A percentile compares a stretch with the other conserved stretches of the same genome.
These are phyloP conservation scores for Aureobasidium leucospermi DNA, from an alignment of 2,329 filamentous ascomycete species.

Conservation along the genomic window DNA sequence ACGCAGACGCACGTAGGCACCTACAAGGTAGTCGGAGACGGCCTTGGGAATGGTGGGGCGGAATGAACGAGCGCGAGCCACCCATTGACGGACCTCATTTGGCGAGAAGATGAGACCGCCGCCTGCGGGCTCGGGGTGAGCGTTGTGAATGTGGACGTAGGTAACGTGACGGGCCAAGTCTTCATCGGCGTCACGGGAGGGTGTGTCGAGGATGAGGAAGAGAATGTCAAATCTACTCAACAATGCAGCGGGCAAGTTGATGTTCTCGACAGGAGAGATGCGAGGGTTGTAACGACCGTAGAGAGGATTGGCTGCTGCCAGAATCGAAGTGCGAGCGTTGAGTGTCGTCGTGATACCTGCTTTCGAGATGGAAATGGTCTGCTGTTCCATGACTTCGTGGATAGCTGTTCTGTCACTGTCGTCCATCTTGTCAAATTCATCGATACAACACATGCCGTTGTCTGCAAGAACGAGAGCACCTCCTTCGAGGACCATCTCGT, in stretches of 20 bases:
- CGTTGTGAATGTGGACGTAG: constrained; percentile 94
- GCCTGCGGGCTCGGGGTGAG: constrained; percentile 67
- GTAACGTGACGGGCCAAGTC: constrained; percentile 93
- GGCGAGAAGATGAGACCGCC: constrained; percentile 76
- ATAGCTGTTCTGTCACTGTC: constrained; percentile 66
- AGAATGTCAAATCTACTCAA: constrained; percentile 95
- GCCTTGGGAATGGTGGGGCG: constrained; percentile 76
- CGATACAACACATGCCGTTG: constrained; percentile 70
- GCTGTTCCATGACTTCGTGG: constrained; percentile 76
- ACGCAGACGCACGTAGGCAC: constrained; percentile 90
- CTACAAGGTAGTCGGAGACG: constrained; percentile 93
- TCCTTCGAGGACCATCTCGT: constrained; percentile 66
- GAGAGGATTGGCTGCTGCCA: constrained; percentile 92
- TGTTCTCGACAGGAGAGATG: constrained; percentile 96
- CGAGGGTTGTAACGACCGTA: constrained; percentile 98
- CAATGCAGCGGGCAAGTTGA: constrained; percentile 94
- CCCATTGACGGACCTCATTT: constrained; percentile 90
- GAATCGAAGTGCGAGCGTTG: constrained; percentile 89
- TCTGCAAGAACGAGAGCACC: constrained; percentile 67
- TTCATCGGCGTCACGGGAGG: constrained; percentile 80
- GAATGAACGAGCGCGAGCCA: constrained; percentile 85
- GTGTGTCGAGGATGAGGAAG: constrained; percentile 93
- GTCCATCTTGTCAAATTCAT: constrained; percentile 76
- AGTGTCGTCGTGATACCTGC: constrained; percentile 78
- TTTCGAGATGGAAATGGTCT: constrained; percentile 71